phyloP scores from a whole-genome alignment of 768 basidiomycete genomes.

The Coprinopsis strossmayeri region DNA sequence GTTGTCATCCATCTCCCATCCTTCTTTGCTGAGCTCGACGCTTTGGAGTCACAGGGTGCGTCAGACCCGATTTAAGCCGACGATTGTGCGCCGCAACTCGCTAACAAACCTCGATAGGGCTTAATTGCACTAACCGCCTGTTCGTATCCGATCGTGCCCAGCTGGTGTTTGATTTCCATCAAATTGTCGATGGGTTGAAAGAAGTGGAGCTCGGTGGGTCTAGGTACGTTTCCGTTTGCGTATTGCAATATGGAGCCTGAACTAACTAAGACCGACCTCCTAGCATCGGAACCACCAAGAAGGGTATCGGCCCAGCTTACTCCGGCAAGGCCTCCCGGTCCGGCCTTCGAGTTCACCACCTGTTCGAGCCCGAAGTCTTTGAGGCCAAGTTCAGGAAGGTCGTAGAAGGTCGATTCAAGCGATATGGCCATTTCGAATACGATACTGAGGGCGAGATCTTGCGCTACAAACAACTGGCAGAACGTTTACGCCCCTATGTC shows the following conservation, averaged over 20 bases:
- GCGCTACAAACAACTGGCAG: slow-evolving; percentile 86
- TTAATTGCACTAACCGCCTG: slow-evolving; percentile 77
- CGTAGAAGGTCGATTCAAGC: slow-evolving; percentile 96
- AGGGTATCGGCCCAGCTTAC: slow-evolving; percentile 97
- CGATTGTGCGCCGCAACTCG: background rate
- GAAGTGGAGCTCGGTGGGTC: slow-evolving; percentile 94
- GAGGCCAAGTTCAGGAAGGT: slow-evolving; percentile 89
- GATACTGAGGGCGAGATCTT: slow-evolving; percentile 95
- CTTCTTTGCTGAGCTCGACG: slow-evolving; percentile 90
- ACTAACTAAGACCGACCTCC: too few relatives aligned
- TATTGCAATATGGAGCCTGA: slow-evolving; percentile 1
- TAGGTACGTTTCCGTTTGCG: slow-evolving; percentile 35
- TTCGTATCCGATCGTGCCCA: slow-evolving; percentile 96
- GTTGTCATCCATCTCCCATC: slow-evolving; percentile 96
- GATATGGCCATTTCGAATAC: slow-evolving; percentile 96
- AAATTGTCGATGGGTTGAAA: slow-evolving; percentile 98
- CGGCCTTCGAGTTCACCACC: slow-evolving; percentile 92
- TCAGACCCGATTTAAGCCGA: background rate
- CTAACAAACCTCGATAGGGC: slow-evolving; percentile 60
- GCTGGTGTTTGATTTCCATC: slow-evolving; percentile 98
- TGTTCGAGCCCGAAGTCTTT: slow-evolving; percentile 83
- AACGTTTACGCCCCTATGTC: slow-evolving; percentile 81
- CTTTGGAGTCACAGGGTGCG: slow-evolving; percentile 75
- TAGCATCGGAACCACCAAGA: slow-evolving; percentile 97
- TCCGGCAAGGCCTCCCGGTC: slow-evolving; percentile 96